Conservation (phyloP, 1,284 basidiomycete species). For the Phylloporus gajari region DNA sequence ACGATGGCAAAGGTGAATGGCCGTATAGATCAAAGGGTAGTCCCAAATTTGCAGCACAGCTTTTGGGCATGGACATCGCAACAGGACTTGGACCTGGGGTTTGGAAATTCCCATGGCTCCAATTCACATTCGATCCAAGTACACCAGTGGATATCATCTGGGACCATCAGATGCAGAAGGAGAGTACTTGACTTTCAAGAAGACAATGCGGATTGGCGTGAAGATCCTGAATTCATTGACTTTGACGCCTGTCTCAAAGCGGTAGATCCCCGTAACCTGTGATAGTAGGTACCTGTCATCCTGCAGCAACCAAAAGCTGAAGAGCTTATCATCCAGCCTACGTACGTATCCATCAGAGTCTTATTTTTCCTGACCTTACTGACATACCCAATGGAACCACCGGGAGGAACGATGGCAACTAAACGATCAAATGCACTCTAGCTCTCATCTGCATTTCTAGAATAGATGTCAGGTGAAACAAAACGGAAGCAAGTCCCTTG, state of each 20-base stretch:
- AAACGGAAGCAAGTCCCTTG: not conserved
- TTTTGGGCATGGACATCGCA: constrained; percentile 42
- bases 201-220: constrained; percentile 86
- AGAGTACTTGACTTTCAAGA: constrained; percentile 78
- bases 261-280: constrained; percentile 85
- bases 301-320: constrained; percentile 86
- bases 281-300: constrained; percentile 76
- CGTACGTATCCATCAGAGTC: not conserved
- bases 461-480: constrained; percentile 4
- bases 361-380: not conserved
- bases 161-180: constrained; percentile 82
- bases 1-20: constrained; percentile 65
- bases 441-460: constrained; percentile 84
- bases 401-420: constrained; percentile 85
- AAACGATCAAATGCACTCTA: constrained; percentile 89
- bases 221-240: constrained; percentile 87
- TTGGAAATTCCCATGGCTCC: constrained; percentile 45
- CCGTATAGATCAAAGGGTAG: constrained; percentile 82
- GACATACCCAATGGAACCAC: constrained; percentile 83
- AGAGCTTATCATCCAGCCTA: constrained; percentile 87
- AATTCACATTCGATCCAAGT: constrained; percentile 51
- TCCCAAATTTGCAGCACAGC: constrained; percentile 62
- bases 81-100: constrained; percentile 42
- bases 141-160: constrained; percentile 73
- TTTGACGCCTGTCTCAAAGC: constrained; percentile 85